Percentiles rank a stretch among this genome's conserved stretches.
phyloP scores from a whole-genome alignment of 495 filamentous ascomycete species.

The Aspergillus mulundensis region DNA sequence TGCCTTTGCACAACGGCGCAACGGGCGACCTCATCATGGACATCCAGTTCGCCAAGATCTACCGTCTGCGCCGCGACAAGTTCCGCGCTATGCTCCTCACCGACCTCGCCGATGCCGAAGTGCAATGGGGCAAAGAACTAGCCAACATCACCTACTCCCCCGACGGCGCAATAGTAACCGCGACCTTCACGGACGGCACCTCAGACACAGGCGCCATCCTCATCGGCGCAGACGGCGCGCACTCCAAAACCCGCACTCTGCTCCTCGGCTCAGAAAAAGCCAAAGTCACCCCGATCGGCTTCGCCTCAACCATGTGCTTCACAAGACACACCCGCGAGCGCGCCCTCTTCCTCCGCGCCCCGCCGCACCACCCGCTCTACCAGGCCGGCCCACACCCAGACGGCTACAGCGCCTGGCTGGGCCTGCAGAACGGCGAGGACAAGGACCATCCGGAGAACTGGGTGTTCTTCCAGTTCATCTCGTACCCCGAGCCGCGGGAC shows the following conservation, averaged over 20 bases:
- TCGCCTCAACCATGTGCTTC: neutral
- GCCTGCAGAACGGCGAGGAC: neutral
- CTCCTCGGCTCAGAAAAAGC: neutral
- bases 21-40: no score
- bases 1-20: no score
- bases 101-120: no score
- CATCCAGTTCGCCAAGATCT: no score
- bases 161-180: slow-evolving; percentile 26
- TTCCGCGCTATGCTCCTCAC: no score
- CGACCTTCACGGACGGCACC: slow-evolving; percentile 50
- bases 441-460: neutral
- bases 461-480: neutral
- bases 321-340: neutral
- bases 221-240: slow-evolving; percentile 51
- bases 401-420: neutral
- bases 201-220: slow-evolving; percentile 45
- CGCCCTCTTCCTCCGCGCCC: neutral
- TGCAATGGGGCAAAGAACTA: no score
- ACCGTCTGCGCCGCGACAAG: no score
- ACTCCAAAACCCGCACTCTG: neutral
- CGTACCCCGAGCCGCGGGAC: neutral
- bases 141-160: no score
- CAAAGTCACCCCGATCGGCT: neutral
- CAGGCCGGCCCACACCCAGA: neutral
- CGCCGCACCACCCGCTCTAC: neutral